A percentile compares a stretch with the other conserved stretches of the same genome.
Evolutionary conservation across 768 basidiomycete genomes (phyloP).

Genomic region (Xerocomus brunneocitrinus): DNA sequence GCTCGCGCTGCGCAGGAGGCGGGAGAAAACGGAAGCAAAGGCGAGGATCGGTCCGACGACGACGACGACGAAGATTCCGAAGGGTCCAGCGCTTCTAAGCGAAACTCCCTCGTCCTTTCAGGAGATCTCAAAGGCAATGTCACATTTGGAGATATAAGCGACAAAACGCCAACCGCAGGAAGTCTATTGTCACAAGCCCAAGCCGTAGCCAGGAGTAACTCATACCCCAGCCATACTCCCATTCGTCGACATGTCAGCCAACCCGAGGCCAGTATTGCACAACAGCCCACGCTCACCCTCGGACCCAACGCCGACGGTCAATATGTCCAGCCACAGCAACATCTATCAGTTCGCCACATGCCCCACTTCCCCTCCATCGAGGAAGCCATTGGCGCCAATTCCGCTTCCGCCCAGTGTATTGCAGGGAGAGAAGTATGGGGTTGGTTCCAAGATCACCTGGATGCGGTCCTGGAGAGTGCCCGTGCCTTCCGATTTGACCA

Average conservation of each 20-base stretch:
- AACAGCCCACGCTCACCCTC: conserved; percentile 56
- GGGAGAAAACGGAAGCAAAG: conserved; percentile 51
- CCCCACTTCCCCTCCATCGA: conserved; percentile 82
- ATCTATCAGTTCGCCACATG: conserved; percentile 67
- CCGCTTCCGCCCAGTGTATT: conserved; percentile 70
- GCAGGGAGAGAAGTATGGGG: conserved; percentile 86
- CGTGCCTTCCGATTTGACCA: conserved; percentile 80
- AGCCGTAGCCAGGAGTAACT: conserved; percentile 50
- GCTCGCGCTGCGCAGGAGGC: conserved; percentile 68
- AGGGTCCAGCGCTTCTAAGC: conserved; percentile 68
- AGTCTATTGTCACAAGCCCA: conserved; percentile 76
- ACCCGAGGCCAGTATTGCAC: conserved; percentile 50
- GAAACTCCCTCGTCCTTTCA: conserved; percentile 65
- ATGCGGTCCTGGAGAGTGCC: conserved; percentile 74
- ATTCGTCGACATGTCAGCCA: conserved; percentile 68
- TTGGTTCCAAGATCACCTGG: conserved; percentile 90
- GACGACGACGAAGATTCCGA: conserved; percentile 87
- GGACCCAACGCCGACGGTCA: conserved; percentile 42
- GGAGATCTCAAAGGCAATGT: conserved; percentile 55
- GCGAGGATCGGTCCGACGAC: conserved; percentile 74
- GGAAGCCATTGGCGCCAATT: conserved; percentile 72
- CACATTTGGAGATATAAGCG: conserved; percentile 63
- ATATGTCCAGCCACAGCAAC: conserved; percentile 44
- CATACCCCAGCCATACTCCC: conserved; percentile 64
- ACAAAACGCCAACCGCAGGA: conserved; percentile 84